phyloP scores from a whole-genome alignment of 306 rosid species.

The Gastrolobium villosum region DNA sequence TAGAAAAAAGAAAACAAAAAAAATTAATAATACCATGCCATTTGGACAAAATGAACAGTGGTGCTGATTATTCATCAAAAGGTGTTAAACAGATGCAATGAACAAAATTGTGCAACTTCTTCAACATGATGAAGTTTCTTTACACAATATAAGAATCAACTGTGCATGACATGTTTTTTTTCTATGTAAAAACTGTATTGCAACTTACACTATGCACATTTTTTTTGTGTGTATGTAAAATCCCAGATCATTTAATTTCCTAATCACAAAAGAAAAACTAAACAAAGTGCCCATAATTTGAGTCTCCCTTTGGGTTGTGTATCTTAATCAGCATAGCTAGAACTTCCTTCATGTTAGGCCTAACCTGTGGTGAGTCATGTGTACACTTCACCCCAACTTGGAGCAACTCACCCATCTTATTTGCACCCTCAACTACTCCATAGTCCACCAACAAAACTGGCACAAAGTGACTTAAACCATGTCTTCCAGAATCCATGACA shows the following conservation, averaged over 20 bases:
- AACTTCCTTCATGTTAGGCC: slow-evolving; percentile 97
- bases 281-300: slow-evolving; percentile 49
- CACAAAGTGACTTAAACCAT: slow-evolving; percentile 52
- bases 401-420: slow-evolving; percentile 81
- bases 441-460: slow-evolving; percentile 63
- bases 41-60: not conserved
- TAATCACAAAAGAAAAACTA: slow-evolving; percentile 30
- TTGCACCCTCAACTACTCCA: slow-evolving; percentile 68
- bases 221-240: not conserved
- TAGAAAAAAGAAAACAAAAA: not conserved
- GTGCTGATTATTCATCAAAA: slow-evolving; percentile 10
- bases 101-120: slow-evolving; percentile 51
- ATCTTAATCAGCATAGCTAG: slow-evolving; percentile 68
- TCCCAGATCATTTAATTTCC: not conserved
- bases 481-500: slow-evolving; percentile 60
- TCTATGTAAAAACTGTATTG: slow-evolving; percentile 41
- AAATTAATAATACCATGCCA: not conserved
- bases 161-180: slow-evolving; percentile 33
- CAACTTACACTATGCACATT: slow-evolving; percentile 45
- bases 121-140: slow-evolving; percentile 48
- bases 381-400: slow-evolving; percentile 85
- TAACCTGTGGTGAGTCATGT: slow-evolving; percentile 71
- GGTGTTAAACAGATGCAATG: not conserved
- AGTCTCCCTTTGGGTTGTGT: slow-evolving; percentile 48
- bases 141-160: slow-evolving; percentile 54